phyloP scores from a whole-genome alignment of 2,329 filamentous ascomycete genomes.

The Ceratocystis albifundus region DNA sequence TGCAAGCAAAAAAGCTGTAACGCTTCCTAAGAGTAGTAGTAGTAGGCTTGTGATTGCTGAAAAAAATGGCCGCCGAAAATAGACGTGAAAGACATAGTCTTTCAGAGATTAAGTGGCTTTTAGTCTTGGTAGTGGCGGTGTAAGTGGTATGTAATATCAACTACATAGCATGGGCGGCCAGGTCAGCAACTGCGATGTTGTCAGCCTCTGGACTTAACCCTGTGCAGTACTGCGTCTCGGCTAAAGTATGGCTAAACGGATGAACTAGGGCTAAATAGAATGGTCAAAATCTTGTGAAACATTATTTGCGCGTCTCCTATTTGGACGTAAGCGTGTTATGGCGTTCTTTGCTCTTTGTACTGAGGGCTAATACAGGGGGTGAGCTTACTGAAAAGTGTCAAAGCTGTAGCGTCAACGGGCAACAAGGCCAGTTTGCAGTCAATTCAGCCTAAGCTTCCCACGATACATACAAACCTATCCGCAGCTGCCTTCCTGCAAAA shows the following conservation, averaged over 20 bases:
- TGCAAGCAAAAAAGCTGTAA: background rate
- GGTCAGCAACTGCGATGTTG: background rate
- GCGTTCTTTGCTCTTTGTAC: background rate
- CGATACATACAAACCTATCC: background rate
- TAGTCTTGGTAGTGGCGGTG: background rate
- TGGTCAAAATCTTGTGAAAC: background rate
- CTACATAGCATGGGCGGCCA: background rate
- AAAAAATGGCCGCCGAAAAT: background rate
- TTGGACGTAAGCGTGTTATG: background rate
- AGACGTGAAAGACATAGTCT: background rate
- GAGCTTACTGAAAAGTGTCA: background rate
- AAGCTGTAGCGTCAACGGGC: background rate
- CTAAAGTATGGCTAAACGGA: background rate
- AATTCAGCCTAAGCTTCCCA: background rate
- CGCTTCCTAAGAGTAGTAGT: background rate
- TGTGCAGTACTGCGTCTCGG: background rate
- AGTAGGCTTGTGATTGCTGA: background rate
- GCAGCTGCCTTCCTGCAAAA: background rate
- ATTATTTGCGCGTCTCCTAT: background rate
- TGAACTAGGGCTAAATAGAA: no score
- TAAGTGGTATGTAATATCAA: background rate
- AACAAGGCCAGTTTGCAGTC: slow-evolving; percentile 14
- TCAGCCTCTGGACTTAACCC: background rate
- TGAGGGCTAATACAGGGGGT: slow-evolving; percentile 4
- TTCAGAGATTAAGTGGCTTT: background rate